Base-by-base conservation (phyloP, 768 basidiomycete genomes). In the Collybiopsis luxurians region DNA sequence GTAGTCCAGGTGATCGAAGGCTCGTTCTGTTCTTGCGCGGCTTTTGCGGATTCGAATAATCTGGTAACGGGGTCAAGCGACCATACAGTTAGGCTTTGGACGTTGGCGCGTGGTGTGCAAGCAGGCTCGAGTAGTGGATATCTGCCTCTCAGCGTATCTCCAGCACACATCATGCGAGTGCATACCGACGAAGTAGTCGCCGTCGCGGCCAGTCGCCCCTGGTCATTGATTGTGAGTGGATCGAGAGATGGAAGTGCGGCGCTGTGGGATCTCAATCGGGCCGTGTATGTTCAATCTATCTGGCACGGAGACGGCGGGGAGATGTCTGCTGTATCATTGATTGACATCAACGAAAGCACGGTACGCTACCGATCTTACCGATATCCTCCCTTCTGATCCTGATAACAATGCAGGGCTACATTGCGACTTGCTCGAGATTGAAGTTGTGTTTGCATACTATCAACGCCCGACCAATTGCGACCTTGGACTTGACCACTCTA, bases 221-320 rank as follows among this genome's bases (percentile, higher is more conserved):
- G 95, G 95, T 91, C 90, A 1, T 63, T 93, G 23, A 81, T 84
- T 23, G 81, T 95, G 43, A 95, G 90, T 61, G 92, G 92, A 10
- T 90, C 90, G 15, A 80, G 82, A 64, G 94, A 96, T 63, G 92
- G 94, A 1, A 91, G 86, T 59, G 92, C 89, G 0, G 88, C 87
- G 3, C 56, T 96, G 2, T 97, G 95, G 95, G 95, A 96, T 69
- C 78, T 94, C 52, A 96, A 97, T 66, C 76, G 85, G 26, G 89
- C 89, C 7, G 73, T 84, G 7, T 96, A 97, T 60, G 83, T 90
- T 12, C 76, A 87, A 54, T 90, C 91, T 0, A 88, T 93, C 28
- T 87, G 87, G 82, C 90, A 92, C 56, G 79, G 78, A 11, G 71
- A 77, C 48, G 38, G 50, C 7, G 47, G 49, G 39, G 72, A 75